phyloP scores from a whole-genome alignment of 805 yeast genomes.

The Ogataea pilisensis region DNA sequence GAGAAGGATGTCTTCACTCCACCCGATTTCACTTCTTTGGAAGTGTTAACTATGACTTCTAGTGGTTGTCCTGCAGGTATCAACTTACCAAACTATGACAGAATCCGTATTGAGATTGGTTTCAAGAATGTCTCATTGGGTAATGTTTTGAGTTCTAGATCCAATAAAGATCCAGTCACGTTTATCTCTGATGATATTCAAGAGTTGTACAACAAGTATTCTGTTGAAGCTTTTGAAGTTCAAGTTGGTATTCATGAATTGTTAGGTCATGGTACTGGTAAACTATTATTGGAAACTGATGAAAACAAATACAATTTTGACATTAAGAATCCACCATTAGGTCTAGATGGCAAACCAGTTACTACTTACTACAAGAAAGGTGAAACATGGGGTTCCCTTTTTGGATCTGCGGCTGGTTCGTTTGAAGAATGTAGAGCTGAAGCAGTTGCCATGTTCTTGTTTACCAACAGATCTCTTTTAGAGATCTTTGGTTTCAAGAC shows the following conservation, averaged over 20 bases:
- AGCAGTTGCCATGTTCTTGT: conserved; percentile 76
- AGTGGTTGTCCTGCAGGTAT: conserved; percentile 92
- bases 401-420: conserved; percentile 79
- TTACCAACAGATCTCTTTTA: conserved; percentile 63
- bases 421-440: conserved; percentile 95
- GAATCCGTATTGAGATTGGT: conserved; percentile 76
- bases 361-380: conserved; percentile 70
- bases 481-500: conserved; percentile 67
- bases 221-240: conserved; percentile 83
- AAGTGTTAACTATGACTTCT: conserved; percentile 85
- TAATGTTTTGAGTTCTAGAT: conserved; percentile 72
- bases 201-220: conserved; percentile 60
- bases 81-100: conserved; percentile 90
- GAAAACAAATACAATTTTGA: conserved; percentile 73
- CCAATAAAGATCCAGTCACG: conserved; percentile 63
- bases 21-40: conserved; percentile 89
- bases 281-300: conserved; percentile 55
- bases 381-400: conserved; percentile 87
- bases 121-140: conserved; percentile 90
- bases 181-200: conserved; percentile 54
- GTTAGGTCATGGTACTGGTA: conserved; percentile 90
- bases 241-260: conserved; percentile 93
- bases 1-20: conserved; percentile 87
- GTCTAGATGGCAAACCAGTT: conserved; percentile 57
- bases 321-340: conserved; percentile 54